Evolutionary conservation across 2,329 filamentous ascomycete genomes (phyloP), one percentile per base, ranked within the genome.

Genomic region (Venturiaceae sp.): DNA sequence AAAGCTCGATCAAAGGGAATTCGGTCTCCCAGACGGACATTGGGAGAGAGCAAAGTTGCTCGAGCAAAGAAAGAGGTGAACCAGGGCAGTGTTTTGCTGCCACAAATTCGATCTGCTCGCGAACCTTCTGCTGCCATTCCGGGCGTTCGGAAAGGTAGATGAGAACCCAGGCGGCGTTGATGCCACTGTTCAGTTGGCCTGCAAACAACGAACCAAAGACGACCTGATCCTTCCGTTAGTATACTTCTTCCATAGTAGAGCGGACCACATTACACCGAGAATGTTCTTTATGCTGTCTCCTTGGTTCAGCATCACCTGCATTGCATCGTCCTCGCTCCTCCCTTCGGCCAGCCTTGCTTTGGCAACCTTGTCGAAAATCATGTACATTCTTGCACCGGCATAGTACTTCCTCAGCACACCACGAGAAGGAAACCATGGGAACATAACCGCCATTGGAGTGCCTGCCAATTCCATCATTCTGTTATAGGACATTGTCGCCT

Each of bases 1-100:
- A 79, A 26, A 80, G 58, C 58, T 82, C 77, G 33, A 83, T 69
- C 6, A 74, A 60, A 0, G 80, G 78, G 60, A 84, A 83, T 19
- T 80, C 77, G 11, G 66, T 57, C 64, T 84, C 81, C 81, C 81
- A 84, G 0, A 75, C 77, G 14, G 81, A 77, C 30, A 82, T 65
- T 0, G 74, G 72, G 0, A 84, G 68, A 2, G 69, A 64, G 37
- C 70, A 67, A 1, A 84, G 66, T 23, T 71, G 68, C 1, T 72
- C 64, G 32, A 65, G 65, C 5, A 75, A 64, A 2, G 74, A 65
- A 3, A n/a, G 13, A 5, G 66, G 61, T n/a, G 66, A 63, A 1
- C 62, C 59, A 58, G 74, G 64, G 1, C 68, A 63, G 64, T 83
- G 72, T 62, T 71, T 75, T 53, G 69, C 67, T 0, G 80, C 70